A percentile compares a stretch with the other conserved stretches of the same genome.
Conservation (phyloP, 768 basidiomycete genomes). For the Suillus occidentalis region DNA sequence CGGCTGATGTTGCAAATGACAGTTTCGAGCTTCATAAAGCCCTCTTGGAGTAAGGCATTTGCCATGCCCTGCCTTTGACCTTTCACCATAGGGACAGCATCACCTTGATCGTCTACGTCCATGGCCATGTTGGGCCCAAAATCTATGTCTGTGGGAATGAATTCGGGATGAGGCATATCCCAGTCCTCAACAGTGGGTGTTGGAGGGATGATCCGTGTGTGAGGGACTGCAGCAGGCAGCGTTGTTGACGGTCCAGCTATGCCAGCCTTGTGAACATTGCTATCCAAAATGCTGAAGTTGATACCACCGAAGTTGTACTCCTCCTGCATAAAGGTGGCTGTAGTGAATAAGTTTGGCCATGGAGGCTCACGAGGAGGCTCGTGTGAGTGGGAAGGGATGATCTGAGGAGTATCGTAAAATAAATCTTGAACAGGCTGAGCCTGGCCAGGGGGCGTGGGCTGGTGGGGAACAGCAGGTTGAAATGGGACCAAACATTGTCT, state of each 20-base stretch:
- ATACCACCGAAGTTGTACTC: background rate
- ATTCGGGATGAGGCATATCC: background rate
- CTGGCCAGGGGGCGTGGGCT: background rate
- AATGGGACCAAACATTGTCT: background rate
- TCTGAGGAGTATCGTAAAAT: background rate
- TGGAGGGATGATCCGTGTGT: background rate
- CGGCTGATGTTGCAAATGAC: background rate
- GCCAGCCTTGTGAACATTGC: background rate
- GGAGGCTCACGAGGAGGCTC: background rate
- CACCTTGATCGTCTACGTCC: background rate
- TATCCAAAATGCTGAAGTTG: background rate
- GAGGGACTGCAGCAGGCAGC: background rate
- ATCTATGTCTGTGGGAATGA: background rate
- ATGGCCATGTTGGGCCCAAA: background rate
- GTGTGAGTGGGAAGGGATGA: background rate
- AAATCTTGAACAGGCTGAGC: background rate
- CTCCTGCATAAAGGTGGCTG: background rate
- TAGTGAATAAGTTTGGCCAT: background rate
- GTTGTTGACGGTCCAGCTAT: background rate
- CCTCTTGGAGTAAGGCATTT: background rate
- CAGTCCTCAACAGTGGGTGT: background rate
- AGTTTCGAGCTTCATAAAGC: conserved; percentile 1
- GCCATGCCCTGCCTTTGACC: background rate
- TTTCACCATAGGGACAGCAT: background rate
- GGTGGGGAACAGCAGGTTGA: background rate